A percentile compares a stretch with the other conserved stretches of the same genome.
phyloP scores from a whole-genome alignment of 768 basidiomycete species.

The Pulveroboletus frians region DNA sequence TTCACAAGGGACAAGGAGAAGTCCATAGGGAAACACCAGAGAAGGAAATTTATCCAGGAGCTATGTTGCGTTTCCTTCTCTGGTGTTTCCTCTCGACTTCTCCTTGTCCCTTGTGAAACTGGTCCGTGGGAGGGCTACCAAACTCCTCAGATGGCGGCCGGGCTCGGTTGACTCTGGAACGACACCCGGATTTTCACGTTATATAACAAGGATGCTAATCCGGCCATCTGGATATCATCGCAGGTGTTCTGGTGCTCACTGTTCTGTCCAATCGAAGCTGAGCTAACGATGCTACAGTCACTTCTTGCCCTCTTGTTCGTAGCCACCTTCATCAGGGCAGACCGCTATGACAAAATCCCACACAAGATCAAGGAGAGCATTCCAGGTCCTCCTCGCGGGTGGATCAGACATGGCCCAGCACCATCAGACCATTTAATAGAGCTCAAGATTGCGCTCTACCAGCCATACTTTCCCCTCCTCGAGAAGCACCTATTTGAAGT shows the following conservation, averaged over 20 bases:
- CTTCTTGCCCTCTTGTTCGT: constrained; percentile 13
- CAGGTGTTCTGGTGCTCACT: neutral
- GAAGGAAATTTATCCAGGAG: neutral
- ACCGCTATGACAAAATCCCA: constrained; percentile 5
- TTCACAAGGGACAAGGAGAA: neutral
- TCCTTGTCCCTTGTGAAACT: neutral
- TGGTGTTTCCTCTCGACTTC: neutral
- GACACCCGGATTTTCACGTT: neutral
- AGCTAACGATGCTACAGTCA: constrained; percentile 8
- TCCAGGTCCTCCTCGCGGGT: constrained; percentile 40
- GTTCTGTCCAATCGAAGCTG: neutral
- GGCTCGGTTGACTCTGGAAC: neutral
- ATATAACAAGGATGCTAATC: constrained; percentile 8
- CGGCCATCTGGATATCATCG: neutral
- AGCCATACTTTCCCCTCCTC: constrained; percentile 44
- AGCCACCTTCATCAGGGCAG: constrained; percentile 10
- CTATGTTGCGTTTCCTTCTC: neutral
- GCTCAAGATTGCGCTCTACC: constrained; percentile 55
- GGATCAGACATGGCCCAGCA: constrained; percentile 42
- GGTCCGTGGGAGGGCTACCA: neutral
- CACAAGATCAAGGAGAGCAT: constrained; percentile 48
- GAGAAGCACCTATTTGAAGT: constrained; percentile 52
- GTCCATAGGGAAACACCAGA: neutral
- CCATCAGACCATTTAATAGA: constrained; percentile 42
- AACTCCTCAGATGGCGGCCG: neutral